phyloP scores from a whole-genome alignment of 805 yeast genomes.

The Hanseniaspora pseudoguilliermondii region DNA sequence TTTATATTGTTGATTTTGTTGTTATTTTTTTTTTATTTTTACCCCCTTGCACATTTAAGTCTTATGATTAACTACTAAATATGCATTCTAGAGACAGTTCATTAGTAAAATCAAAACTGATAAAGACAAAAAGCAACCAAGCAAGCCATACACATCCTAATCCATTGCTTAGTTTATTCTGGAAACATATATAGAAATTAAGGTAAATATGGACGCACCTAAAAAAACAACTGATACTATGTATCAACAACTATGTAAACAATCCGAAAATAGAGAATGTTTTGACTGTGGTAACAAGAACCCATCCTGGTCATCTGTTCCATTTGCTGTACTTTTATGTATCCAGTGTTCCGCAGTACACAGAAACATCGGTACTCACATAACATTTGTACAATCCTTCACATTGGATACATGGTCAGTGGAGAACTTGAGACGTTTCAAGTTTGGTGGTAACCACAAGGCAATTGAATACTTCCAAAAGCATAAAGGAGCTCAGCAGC shows the following conservation, averaged over 20 bases:
- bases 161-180: too few relatives aligned
- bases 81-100: too few relatives aligned
- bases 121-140: too few relatives aligned
- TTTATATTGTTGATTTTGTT: too few relatives aligned
- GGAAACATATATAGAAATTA: too few relatives aligned
- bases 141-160: too few relatives aligned
- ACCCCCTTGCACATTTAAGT: too few relatives aligned
- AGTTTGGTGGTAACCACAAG: conserved; percentile 81
- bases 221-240: conserved; percentile 58
- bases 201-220: conserved; percentile 20
- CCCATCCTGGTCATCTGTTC: conserved; percentile 97
- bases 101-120: too few relatives aligned
- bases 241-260: conserved; percentile 40
- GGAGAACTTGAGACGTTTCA: conserved; percentile 78
- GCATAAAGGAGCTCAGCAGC: conserved; percentile 69
- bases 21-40: too few relatives aligned
- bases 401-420: conserved; percentile 90
- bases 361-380: conserved; percentile 90
- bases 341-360: conserved; percentile 92
- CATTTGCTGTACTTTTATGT: conserved; percentile 86
- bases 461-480: conserved; percentile 74
- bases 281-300: conserved; percentile 89
- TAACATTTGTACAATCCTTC: conserved; percentile 85
- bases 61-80: too few relatives aligned
- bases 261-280: conserved; percentile 65